Percentiles rank a stretch among this genome's conserved stretches.
phyloP scores from a whole-genome alignment of 805 yeast genomes.

The Phaffomyces thermotolerans region DNA sequence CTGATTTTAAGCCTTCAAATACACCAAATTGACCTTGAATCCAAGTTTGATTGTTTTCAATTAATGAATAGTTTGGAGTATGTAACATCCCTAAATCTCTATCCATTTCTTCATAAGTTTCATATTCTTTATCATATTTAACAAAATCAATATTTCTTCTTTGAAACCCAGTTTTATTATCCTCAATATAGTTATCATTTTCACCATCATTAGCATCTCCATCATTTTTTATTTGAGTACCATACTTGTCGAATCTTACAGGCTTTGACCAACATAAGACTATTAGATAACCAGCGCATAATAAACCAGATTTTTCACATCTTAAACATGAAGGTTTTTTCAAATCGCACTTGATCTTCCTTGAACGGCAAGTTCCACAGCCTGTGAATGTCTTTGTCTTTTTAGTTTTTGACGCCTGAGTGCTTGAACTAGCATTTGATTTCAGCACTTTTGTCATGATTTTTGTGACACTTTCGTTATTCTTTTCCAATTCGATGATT shows the following conservation, averaged over 20 bases:
- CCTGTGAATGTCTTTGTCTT: conserved; percentile 76
- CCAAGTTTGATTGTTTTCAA: conserved; percentile 40
- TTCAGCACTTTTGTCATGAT: neutral
- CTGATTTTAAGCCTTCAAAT: conserved; percentile 39
- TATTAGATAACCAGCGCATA: conserved; percentile 79
- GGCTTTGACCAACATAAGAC: conserved; percentile 70
- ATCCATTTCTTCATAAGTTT: conserved; percentile 80
- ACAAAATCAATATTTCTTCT: conserved; percentile 72
- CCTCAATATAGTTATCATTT: conserved; percentile 12
- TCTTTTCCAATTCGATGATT: conserved; percentile 1
- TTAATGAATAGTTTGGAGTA: conserved; percentile 34
- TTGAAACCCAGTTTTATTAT: conserved; percentile 49
- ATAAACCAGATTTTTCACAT: conserved; percentile 58
- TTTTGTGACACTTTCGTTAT: conserved; percentile 1
- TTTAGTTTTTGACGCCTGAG: conserved; percentile 17
- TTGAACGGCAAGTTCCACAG: conserved; percentile 77
- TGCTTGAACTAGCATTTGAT: neutral
- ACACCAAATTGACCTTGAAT: conserved; percentile 79
- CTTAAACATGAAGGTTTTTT: conserved; percentile 62
- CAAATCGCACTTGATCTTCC: conserved; percentile 79
- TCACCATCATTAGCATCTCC: conserved; percentile 9
- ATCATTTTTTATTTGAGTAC: conserved; percentile 26
- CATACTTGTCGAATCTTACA: conserved; percentile 40
- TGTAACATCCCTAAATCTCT: conserved; percentile 53
- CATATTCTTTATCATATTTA: conserved; percentile 57